A percentile compares a stretch with the other conserved stretches of the same genome.
phyloP scores from a whole-genome alignment of 495 filamentous ascomycete genomes.

The Podospora pseudoanserina region DNA sequence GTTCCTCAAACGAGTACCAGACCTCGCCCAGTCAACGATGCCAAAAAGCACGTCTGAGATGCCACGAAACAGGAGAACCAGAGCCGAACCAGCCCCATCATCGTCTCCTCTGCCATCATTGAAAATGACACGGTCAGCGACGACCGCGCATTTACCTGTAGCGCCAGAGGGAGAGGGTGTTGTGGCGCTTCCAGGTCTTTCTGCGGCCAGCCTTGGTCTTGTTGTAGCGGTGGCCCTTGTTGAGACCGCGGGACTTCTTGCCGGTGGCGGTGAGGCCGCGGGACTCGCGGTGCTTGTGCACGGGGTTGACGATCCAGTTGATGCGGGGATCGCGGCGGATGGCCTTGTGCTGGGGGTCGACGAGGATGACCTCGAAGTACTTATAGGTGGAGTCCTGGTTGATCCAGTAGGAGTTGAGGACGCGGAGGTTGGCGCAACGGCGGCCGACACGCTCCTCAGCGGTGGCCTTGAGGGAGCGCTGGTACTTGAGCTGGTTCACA shows the following conservation, averaged over 20 bases:
- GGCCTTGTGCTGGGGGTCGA: conserved; percentile 99
- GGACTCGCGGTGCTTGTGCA: conserved; percentile 99
- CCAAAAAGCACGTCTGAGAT: conserved; percentile 20
- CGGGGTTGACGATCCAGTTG: conserved; percentile 99
- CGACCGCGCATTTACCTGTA: conserved; percentile 54
- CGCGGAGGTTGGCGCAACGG: conserved; percentile 95
- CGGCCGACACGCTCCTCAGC: conserved; percentile 99
- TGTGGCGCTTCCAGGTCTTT: conserved; percentile 99
- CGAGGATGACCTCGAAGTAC: conserved; percentile 99
- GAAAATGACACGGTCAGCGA: conserved; percentile 10
- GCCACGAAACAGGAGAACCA: conserved; percentile 26
- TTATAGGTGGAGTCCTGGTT: conserved; percentile 99
- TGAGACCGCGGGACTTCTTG: conserved; percentile 98
- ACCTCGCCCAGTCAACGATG: conserved; percentile 13
- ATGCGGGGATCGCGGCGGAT: conserved; percentile 98
- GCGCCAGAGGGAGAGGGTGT: conserved; percentile 93
- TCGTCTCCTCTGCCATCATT: conserved; percentile 2
- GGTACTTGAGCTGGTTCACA: conserved; percentile 99
- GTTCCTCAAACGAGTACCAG: conserved; percentile 13
- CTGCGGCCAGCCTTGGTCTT: conserved; percentile 91
- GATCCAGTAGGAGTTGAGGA: conserved; percentile 99
- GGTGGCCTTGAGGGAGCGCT: conserved; percentile 93
- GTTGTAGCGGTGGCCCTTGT: conserved; percentile 98
- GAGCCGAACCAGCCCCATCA: conserved; percentile 22
- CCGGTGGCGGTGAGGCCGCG: conserved; percentile 95